Evolutionary conservation across 495 filamentous ascomycete species (phyloP).

Genomic region (Aspergillus carlsbadensis): DNA sequence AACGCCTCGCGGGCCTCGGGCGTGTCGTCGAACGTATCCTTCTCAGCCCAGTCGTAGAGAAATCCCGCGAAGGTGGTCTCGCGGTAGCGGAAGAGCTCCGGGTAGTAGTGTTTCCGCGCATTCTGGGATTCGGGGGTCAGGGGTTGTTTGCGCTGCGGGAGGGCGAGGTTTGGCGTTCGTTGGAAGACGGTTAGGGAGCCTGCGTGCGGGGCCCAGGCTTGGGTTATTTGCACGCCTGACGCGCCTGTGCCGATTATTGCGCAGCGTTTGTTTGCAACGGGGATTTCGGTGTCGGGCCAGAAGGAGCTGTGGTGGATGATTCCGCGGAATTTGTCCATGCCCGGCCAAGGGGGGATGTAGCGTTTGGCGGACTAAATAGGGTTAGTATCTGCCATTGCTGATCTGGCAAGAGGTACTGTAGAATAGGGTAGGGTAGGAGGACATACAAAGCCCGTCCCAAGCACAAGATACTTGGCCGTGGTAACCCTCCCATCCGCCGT

Average conservation of each 20-base stretch:
- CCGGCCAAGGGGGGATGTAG: constrained; percentile 40
- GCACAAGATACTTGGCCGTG: constrained; percentile 31
- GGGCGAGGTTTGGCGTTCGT: constrained; percentile 52
- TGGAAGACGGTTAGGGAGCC: constrained; percentile 48
- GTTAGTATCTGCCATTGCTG: neutral
- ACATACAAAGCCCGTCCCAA: constrained; percentile 30
- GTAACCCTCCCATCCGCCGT: constrained; percentile 20
- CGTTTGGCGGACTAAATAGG: neutral
- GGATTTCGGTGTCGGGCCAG: constrained; percentile 54
- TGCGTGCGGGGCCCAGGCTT: constrained; percentile 42
- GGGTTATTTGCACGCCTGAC: constrained; percentile 56
- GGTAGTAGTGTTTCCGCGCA: constrained; percentile 26
- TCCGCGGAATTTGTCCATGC: constrained; percentile 54
- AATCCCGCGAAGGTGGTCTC: constrained; percentile 50
- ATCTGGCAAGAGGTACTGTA: neutral
- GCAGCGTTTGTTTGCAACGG: constrained; percentile 47
- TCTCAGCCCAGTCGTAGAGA: constrained; percentile 37
- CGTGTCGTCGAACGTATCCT: constrained; percentile 44
- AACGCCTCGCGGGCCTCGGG: constrained; percentile 47
- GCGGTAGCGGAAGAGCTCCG: constrained; percentile 42
- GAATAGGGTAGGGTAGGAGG: constrained; percentile 10
- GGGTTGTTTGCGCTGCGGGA: constrained; percentile 50
- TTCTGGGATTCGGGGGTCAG: constrained; percentile 47
- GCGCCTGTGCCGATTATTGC: constrained; percentile 63
- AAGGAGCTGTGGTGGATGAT: constrained; percentile 54